Conservation (phyloP, 2,329 filamentous ascomycete species). For the Botrytis porri region DNA sequence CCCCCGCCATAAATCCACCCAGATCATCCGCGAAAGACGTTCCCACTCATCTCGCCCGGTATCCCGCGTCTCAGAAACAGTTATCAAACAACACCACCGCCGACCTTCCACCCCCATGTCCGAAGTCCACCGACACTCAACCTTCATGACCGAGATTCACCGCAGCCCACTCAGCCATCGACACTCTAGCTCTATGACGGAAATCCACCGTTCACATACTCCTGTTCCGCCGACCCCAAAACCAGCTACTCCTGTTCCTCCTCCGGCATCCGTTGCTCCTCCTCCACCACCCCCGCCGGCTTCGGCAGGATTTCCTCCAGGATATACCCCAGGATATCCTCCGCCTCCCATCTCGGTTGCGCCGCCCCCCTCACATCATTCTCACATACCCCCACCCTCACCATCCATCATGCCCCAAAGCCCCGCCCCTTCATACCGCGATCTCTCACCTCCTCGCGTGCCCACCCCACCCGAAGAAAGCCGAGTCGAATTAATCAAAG, state of each 20-base stretch:
- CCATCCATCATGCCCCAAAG: not conserved
- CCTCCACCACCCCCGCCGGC: not conserved
- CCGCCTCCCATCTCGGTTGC: not conserved
- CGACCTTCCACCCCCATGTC: slow-evolving; percentile 3
- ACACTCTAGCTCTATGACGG: not conserved
- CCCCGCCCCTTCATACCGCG: not conserved
- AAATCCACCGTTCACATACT: not conserved
- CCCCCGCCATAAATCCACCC: slow-evolving; percentile 4
- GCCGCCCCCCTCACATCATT: not conserved
- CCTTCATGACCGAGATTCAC: not conserved
- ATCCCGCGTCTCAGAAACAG: slow-evolving; percentile 17
- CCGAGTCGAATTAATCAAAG: slow-evolving; percentile 14
- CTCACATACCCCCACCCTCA: not conserved
- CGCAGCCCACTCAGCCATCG: not conserved
- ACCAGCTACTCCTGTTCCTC: not conserved
- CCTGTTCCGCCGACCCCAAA: not conserved
- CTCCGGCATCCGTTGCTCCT: not conserved
- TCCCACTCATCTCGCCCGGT: slow-evolving; percentile 3
- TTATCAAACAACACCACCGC: slow-evolving; percentile 13
- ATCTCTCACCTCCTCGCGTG: not conserved
- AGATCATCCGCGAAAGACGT: not conserved
- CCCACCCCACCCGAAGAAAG: slow-evolving; percentile 8
- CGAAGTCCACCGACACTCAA: slow-evolving; percentile 8
- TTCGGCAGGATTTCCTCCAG: not conserved
- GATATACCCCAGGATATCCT: not conserved